These are phyloP conservation scores for Bruguiera gymnorhiza DNA, from an alignment of 345 rosid species.

Conservation along the genomic window DNA sequence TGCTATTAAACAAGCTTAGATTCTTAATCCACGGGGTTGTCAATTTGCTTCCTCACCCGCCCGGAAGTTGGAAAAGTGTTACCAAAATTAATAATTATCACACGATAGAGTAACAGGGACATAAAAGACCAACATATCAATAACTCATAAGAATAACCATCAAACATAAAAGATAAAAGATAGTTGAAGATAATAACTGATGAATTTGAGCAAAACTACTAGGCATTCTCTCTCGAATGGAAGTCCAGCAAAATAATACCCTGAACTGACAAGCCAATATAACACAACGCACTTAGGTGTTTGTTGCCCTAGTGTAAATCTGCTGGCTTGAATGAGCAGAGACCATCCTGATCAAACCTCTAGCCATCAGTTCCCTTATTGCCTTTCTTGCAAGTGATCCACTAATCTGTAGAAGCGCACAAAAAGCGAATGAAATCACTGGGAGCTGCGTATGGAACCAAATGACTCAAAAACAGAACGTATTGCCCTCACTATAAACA, in stretches of 20 bases:
- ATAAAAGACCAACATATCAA: not conserved
- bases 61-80: too few relatives aligned
- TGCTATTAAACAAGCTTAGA: too few relatives aligned
- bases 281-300: slow-evolving; percentile 34
- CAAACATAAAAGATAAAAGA: not conserved
- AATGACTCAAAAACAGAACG: too few relatives aligned
- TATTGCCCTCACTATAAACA: too few relatives aligned
- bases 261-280: not conserved
- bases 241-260: slow-evolving; percentile 3
- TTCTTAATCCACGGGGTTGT: too few relatives aligned
- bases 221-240: not conserved
- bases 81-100: too few relatives aligned
- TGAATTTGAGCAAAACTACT: not conserved
- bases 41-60: too few relatives aligned
- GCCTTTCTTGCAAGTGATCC: slow-evolving; percentile 76
- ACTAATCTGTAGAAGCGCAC: slow-evolving; percentile 37
- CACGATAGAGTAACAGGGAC: too few relatives aligned
- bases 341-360: slow-evolving; percentile 68
- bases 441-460: too few relatives aligned
- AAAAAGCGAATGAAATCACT: not conserved
- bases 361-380: slow-evolving; percentile 78
- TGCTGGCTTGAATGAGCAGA: slow-evolving; percentile 77
- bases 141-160: slow-evolving; percentile 1
- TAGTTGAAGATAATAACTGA: not conserved
- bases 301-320: slow-evolving; percentile 76